Evolutionary conservation across 768 basidiomycete species (phyloP).

Genomic region (Mycena amicta): DNA sequence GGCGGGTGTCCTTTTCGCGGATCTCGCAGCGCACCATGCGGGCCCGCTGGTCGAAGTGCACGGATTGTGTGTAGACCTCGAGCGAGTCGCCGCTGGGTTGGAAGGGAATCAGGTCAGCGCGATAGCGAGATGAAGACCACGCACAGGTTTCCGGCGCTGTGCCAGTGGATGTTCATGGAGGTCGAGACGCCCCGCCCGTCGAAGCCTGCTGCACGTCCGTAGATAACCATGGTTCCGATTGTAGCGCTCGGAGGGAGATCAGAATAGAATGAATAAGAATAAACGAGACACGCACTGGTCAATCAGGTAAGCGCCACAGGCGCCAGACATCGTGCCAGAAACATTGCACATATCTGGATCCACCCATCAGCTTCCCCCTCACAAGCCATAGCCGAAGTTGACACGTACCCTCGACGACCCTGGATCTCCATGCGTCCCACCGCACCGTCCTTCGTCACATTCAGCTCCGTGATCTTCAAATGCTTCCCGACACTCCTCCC

Average conservation of each 20-base stretch:
- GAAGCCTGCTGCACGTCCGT: conserved; percentile 13
- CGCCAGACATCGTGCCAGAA: conserved; percentile 22
- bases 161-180: conserved; percentile 19
- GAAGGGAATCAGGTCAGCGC: neutral
- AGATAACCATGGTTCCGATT: conserved; percentile 2
- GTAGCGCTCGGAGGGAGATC: neutral
- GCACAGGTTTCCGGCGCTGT: conserved; percentile 11
- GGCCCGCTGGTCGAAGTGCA: neutral
- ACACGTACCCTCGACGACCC: conserved; percentile 40
- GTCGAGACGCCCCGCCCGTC: conserved; percentile 16
- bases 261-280: neutral
- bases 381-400: too few relatives aligned
- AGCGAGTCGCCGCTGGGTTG: neutral
- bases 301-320: conserved; percentile 14
- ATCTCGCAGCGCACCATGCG: conserved; percentile 6
- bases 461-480: neutral
- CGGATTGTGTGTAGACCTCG: neutral
- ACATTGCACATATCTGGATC: conserved; percentile 24
- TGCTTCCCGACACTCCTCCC: neutral
- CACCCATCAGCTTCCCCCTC: too few relatives aligned
- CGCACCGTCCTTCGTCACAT: conserved; percentile 23
- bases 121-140: neutral
- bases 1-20: conserved; percentile 7
- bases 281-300: conserved; percentile 11
- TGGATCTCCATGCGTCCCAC: conserved; percentile 44